Percentiles rank a stretch among this genome's conserved stretches.
These are phyloP conservation scores for Adansonia grandidieri DNA, from an alignment of 441 rosid genomes.

Conservation along the genomic window DNA sequence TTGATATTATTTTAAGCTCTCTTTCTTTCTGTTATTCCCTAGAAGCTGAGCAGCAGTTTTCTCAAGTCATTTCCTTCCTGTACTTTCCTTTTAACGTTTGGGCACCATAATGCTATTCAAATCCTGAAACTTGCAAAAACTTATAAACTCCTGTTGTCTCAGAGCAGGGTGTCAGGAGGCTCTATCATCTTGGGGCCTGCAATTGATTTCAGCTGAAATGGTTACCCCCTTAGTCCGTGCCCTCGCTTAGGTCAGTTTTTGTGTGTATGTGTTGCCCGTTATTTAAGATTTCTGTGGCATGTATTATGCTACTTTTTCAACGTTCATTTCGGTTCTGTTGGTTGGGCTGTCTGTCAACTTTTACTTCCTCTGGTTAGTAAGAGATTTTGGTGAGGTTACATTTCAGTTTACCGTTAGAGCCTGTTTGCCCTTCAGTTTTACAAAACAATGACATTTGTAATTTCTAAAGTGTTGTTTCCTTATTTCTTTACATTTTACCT, in stretches of 20 bases:
- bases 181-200: slow-evolving; percentile 95
- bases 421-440: slow-evolving; percentile 7
- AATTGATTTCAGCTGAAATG: slow-evolving; percentile 92
- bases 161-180: slow-evolving; percentile 93
- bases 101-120: slow-evolving; percentile 52
- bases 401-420: slow-evolving; percentile 20
- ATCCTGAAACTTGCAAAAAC: slow-evolving; percentile 53
- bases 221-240: slow-evolving; percentile 76
- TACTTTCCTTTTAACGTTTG: slow-evolving; percentile 42
- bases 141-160: slow-evolving; percentile 80
- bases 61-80: slow-evolving; percentile 52
- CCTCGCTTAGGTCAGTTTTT: slow-evolving; percentile 91
- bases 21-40: slow-evolving; percentile 48
- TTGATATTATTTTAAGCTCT: slow-evolving; percentile 23
- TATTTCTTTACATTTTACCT: slow-evolving; percentile 13
- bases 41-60: slow-evolving; percentile 52
- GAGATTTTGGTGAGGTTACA: slow-evolving; percentile 27
- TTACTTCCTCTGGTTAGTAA: slow-evolving; percentile 30
- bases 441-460: slow-evolving; percentile 14
- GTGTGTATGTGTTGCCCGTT: slow-evolving; percentile 60
- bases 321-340: slow-evolving; percentile 43
- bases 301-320: slow-evolving; percentile 54
- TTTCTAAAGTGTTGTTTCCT: slow-evolving; percentile 8
- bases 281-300: slow-evolving; percentile 44
- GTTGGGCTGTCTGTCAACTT: slow-evolving; percentile 39